Percentiles rank a stretch among this genome's conserved stretches.
phyloP scores from a whole-genome alignment of 2,329 filamentous ascomycete genomes.

The Diplodia corticola region DNA sequence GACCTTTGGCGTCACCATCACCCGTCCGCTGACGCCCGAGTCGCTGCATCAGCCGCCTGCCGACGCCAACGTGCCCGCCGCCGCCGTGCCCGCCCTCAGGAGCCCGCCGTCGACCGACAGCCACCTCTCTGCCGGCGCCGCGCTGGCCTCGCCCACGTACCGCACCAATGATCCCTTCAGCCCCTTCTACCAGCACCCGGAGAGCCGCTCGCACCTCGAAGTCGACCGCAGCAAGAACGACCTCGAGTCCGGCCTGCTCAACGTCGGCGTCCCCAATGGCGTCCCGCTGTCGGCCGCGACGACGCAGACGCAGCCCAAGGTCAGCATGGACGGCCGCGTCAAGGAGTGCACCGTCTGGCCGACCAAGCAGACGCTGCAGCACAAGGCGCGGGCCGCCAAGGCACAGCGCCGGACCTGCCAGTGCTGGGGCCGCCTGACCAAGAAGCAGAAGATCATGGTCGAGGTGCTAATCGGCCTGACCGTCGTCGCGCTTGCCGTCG shows the following conservation, averaged over 20 bases:
- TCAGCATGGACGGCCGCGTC: slow-evolving; percentile 44
- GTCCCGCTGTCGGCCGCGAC: slow-evolving; percentile 40
- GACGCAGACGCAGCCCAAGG: slow-evolving; percentile 41
- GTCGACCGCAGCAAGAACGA: slow-evolving; percentile 21
- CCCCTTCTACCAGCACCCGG: slow-evolving; percentile 51
- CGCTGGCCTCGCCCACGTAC: slow-evolving; percentile 21
- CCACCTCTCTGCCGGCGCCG: not conserved
- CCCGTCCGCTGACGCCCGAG: slow-evolving; percentile 15
- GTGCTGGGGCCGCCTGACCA: slow-evolving; percentile 44
- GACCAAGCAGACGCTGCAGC: slow-evolving; percentile 48
- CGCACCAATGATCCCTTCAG: slow-evolving; percentile 46
- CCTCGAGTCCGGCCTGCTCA: slow-evolving; percentile 37
- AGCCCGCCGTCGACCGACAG: slow-evolving; percentile 18
- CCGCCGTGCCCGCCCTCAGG: slow-evolving; percentile 2
- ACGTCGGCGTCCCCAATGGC: slow-evolving; percentile 43
- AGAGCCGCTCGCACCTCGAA: slow-evolving; percentile 27
- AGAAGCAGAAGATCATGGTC: slow-evolving; percentile 46
- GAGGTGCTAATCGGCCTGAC: slow-evolving; percentile 50
- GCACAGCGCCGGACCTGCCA: slow-evolving; percentile 43
- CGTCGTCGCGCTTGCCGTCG: slow-evolving; percentile 49
- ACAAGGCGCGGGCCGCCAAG: slow-evolving; percentile 40
- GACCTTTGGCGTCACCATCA: slow-evolving; percentile 24
- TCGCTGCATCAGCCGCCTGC: not conserved
- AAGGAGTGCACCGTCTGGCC: slow-evolving; percentile 57
- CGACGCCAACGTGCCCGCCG: not conserved